Percentiles rank a stretch among this genome's conserved stretches.
Evolutionary conservation across 1,284 basidiomycete genomes (phyloP).

Genomic region (Irpex sp.): DNA sequence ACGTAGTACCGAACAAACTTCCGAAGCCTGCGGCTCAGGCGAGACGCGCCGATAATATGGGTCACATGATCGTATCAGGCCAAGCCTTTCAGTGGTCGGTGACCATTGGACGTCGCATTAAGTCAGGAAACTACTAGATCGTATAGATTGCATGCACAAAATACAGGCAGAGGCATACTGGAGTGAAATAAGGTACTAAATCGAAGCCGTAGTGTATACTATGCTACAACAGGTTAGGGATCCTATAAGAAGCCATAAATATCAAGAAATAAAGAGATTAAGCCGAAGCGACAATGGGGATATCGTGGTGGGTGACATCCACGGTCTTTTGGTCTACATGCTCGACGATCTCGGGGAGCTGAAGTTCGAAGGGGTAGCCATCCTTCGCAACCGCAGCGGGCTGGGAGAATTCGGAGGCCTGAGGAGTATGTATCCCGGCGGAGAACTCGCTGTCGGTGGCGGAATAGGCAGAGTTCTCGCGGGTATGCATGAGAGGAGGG

Average conservation of each 20-base stretch:
- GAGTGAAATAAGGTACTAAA: background rate
- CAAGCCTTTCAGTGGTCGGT: too few relatives aligned
- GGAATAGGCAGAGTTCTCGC: background rate
- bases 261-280: background rate
- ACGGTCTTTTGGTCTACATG: background rate
- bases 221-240: background rate
- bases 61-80: too few relatives aligned
- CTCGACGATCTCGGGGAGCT: background rate
- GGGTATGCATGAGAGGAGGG: background rate
- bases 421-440: slow-evolving; percentile 1
- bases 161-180: background rate
- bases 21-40: background rate
- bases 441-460: slow-evolving; percentile 8
- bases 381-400: background rate
- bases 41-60: too few relatives aligned
- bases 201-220: background rate
- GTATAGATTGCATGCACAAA: background rate
- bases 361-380: background rate
- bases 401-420: slow-evolving; percentile 16
- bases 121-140: too few relatives aligned
- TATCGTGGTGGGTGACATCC: background rate
- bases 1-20: background rate
- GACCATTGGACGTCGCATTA: too few relatives aligned
- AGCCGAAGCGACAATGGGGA: background rate
- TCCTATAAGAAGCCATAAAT: background rate